Conservation (phyloP, 2,329 filamentous ascomycete species). For the Penicillium janthinellum region DNA sequence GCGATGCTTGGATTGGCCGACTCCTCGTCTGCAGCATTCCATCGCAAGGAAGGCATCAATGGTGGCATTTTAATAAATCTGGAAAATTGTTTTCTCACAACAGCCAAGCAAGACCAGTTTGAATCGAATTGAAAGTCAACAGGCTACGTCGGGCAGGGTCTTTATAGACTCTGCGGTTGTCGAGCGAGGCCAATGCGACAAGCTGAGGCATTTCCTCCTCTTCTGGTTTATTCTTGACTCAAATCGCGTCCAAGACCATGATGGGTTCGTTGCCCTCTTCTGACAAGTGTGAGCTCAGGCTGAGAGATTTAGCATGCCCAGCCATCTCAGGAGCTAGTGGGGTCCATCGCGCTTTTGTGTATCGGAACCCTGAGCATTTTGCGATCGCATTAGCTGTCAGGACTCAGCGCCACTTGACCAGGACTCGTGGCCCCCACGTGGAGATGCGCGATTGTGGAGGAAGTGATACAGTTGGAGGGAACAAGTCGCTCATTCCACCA, state of each 20-base stretch:
- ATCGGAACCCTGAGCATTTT: neutral
- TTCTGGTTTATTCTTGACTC: neutral
- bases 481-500: neutral
- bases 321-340: neutral
- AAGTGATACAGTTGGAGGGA: neutral
- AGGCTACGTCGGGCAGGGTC: neutral
- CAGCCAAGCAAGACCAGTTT: neutral
- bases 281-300: neutral
- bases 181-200: neutral
- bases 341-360: neutral
- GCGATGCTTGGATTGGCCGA: neutral
- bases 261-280: neutral
- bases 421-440: neutral
- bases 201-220: neutral
- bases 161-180: neutral
- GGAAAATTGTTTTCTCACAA: no score
- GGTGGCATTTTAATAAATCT: neutral
- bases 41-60: neutral
- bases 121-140: neutral
- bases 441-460: neutral
- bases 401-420: neutral
- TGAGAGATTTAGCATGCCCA: neutral
- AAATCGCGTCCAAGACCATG: neutral
- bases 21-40: constrained; percentile 10
- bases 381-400: neutral